Conservation (phyloP, 441 rosid genomes). For the Erysimum cheiri region DNA sequence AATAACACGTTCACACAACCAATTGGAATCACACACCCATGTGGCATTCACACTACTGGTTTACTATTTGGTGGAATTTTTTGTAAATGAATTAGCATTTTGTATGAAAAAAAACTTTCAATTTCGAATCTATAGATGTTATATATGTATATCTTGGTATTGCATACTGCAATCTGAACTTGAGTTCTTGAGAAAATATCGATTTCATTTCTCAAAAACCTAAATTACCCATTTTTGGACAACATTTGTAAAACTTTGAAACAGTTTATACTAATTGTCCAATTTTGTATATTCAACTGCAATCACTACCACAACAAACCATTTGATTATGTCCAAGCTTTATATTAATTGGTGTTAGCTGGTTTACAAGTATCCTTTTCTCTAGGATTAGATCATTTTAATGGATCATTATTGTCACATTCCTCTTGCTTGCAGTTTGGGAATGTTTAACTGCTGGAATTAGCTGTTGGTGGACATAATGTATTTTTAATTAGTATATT, state of each 20-base stretch:
- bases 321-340: not conserved
- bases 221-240: too few species aligned
- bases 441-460: slow-evolving; percentile 23
- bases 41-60: not conserved
- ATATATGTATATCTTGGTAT: too few species aligned
- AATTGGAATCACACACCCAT: not conserved
- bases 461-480: slow-evolving; percentile 27
- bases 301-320: not conserved
- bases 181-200: not conserved
- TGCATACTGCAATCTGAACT: not conserved
- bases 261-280: not conserved
- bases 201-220: too few species aligned
- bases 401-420: slow-evolving; percentile 21
- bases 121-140: not conserved
- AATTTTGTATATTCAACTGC: not conserved
- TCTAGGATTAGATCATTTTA: not conserved
- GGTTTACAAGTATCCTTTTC: not conserved
- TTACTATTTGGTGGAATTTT: not conserved
- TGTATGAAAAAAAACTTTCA: not conserved
- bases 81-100: not conserved
- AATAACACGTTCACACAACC: not conserved
- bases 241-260: too few species aligned
- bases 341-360: slow-evolving; percentile 7
- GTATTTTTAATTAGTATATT: slow-evolving; percentile 4
- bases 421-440: slow-evolving; percentile 34